Base-by-base conservation (phyloP, 768 basidiomycete species). In the Galerina marginata region DNA sequence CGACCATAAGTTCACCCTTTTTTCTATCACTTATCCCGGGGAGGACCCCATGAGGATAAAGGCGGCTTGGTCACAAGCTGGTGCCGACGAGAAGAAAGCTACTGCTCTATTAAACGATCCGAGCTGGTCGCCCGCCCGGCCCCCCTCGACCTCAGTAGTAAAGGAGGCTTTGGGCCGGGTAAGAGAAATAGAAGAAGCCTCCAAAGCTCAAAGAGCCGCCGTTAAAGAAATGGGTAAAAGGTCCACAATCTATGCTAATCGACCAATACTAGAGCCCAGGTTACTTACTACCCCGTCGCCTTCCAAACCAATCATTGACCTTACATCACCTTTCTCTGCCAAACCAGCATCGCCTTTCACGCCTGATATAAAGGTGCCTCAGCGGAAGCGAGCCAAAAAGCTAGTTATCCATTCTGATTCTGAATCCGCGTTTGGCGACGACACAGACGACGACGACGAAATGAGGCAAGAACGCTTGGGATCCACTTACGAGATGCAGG, bases 191-290 rank as follows among this genome's bases (percentile, higher is more conserved):
- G 90, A 91, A 40, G 89, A 92, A 62, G 89, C 87, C n/a, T 82
- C 79, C 42, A 86, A 86, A 65, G 89, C 88, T 2, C 84, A 80
- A 62, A 81, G 88, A 60, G 84, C 81, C 16, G 86, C 89, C 37
- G 80, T 79, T 59, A 87, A 81, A 69, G 90, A 92, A 74, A 88
- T 91, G 72, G 90, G 87, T 20, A 92, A 90, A 73, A 89, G 85
- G 68, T 93, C 92, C n/a, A 81, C 86, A 71, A 93, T 93, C 51
- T 93, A 93, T 65, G 87, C 88, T 43, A 89, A 88, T 63, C 83
- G 89, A 57, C 72, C 80, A 40, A 74, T 75, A 29, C 75, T 88
- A 38, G 84, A 84, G 56, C 75, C 73, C 50, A 83, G 75, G 54
- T 36, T 55, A 20, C 66, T 69, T 23, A 64, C 74, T 29, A 71